Conservation (phyloP, 805 yeast species). For the Wickerhamiella shivajii region DNA sequence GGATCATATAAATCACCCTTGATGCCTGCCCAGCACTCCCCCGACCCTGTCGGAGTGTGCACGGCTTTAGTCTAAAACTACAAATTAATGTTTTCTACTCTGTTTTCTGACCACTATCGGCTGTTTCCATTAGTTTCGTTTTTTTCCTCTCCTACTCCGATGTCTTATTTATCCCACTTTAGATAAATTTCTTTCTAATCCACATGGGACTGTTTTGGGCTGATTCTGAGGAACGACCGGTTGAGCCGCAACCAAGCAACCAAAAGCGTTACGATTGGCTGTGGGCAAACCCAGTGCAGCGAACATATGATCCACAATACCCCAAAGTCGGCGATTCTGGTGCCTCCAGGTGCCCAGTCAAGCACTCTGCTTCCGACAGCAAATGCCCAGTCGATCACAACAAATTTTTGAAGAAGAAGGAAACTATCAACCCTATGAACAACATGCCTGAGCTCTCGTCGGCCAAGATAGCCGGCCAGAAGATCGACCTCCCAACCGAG, state of each 20-base stretch:
- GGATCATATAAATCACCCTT: too few relatives aligned
- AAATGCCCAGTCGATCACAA: conserved; percentile 32
- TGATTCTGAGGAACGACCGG: not conserved
- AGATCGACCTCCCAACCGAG: conserved; percentile 60
- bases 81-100: too few relatives aligned
- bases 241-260: conserved; percentile 1
- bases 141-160: too few relatives aligned
- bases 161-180: too few relatives aligned
- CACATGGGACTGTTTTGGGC: conserved; percentile 11
- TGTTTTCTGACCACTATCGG: too few relatives aligned
- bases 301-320: not conserved
- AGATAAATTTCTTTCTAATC: not conserved
- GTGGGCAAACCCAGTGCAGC: conserved; percentile 7
- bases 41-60: too few relatives aligned
- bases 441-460: conserved; percentile 63
- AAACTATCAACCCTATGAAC: conserved; percentile 62
- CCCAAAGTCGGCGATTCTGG: not conserved
- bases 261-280: conserved; percentile 4
- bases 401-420: conserved; percentile 15
- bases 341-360: too few relatives aligned
- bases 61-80: too few relatives aligned
- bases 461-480: conserved; percentile 66
- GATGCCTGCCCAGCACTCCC: too few relatives aligned
- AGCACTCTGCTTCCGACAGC: conserved; percentile 11
- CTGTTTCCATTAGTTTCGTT: too few relatives aligned